These are phyloP conservation scores for Russula brevipes DNA, from an alignment of 768 basidiomycete genomes.

Conservation along the genomic window DNA sequence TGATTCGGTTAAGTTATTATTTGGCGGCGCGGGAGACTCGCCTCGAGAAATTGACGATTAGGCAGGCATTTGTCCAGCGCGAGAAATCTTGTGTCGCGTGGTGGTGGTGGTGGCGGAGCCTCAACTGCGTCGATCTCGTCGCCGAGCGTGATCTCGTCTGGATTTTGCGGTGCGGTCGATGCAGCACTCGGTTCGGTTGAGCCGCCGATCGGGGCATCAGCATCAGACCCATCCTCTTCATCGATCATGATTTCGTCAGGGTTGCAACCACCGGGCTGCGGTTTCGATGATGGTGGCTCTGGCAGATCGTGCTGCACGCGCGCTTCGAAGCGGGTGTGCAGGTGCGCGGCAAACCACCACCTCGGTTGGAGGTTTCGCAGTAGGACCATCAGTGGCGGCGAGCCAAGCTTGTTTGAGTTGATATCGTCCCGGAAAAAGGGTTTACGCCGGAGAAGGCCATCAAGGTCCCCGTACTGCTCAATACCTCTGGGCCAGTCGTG, in stretches of 20 bases:
- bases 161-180: constrained; percentile 31
- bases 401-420: constrained; percentile 64
- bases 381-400: constrained; percentile 78
- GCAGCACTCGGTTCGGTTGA: background rate
- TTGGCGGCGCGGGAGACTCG: constrained; percentile 28
- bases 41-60: constrained; percentile 75
- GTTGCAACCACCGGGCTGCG: constrained; percentile 29
- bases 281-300: background rate
- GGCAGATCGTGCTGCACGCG: constrained; percentile 40
- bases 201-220: background rate
- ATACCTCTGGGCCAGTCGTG: constrained; percentile 96
- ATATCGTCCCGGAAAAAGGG: constrained; percentile 74
- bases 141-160: constrained; percentile 49
- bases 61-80: constrained; percentile 81
- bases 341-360: constrained; percentile 92
- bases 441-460: constrained; percentile 63
- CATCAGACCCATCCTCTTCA: constrained; percentile 32
- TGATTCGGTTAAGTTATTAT: background rate
- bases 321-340: constrained; percentile 86
- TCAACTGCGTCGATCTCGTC: constrained; percentile 43
- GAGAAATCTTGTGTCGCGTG: constrained; percentile 64
- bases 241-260: constrained; percentile 50
- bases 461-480: constrained; percentile 71
- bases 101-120: constrained; percentile 33
- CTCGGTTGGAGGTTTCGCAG: constrained; percentile 64